Base-by-base conservation (phyloP, 768 basidiomycete species). In the Hortiboletus campestris region DNA sequence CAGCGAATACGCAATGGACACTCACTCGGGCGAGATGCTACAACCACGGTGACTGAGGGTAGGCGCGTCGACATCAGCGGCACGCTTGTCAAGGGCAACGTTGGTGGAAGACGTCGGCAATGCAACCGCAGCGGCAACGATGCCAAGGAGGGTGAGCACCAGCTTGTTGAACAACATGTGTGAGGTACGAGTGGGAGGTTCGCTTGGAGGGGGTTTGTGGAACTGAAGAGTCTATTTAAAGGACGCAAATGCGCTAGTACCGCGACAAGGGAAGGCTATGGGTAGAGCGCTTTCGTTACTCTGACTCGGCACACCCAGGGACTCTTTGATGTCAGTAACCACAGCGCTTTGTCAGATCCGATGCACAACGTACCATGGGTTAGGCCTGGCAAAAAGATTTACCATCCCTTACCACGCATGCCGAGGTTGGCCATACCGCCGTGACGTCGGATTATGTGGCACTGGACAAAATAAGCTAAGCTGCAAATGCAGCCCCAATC, bases 131-230 rank as follows among this genome's bases (percentile, higher is more conserved):
- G 58, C 35, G 6, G 40, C 29, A 20, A 20, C 40, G 11, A 51
- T 28, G 22, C 56, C 31, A 2, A 59, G 46, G n/a, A 59, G 29
- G 10, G 41, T 20, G 4, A 58, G 34, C 4, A 43, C 13, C 20
- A 59, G 16, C 17, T 46, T 53, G 43, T 53, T 59, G 39, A 59
- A 46, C 19, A 59, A 32, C 58, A 59, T 58, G 32, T 42, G 13
- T 29, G 31, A 25, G 11, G 13, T 22, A 13, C 29, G 31, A 17
- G 20, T 10, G n/a, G 3, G 13, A 28, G 13, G 28, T 14, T 40
- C 14, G 10, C 16, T 22, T 4, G 28, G 14, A 13, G 20, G 20
- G n/a, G 10, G 8, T 31, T 12, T 16, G 17, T 14, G 9, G 25
- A 11, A 9, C 31, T 4, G 7, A 39, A 12, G 31, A 11, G 29